Evolutionary conservation across 371 early-diverging fungal species (phyloP).

Genomic region (Mortierella sp.): DNA sequence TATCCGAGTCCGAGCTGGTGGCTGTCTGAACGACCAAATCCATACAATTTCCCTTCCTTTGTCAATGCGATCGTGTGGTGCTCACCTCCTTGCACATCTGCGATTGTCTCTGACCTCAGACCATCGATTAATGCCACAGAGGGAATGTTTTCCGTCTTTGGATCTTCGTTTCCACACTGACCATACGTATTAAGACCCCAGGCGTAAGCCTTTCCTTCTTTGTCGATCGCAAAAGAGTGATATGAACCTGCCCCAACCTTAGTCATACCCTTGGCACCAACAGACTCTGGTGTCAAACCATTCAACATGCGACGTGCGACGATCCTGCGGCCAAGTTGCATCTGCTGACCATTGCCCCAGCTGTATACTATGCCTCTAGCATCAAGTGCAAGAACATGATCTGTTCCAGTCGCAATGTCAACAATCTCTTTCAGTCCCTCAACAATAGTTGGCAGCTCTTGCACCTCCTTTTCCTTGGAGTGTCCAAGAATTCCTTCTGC

Average conservation of each 20-base stretch:
- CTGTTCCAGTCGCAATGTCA: conserved; percentile 89
- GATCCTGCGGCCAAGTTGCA: conserved; percentile 91
- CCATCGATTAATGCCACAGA: conserved; percentile 64
- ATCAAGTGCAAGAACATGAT: conserved; percentile 91
- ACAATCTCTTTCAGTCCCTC: conserved; percentile 64
- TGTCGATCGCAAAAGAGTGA: conserved; percentile 86
- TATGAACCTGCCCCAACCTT: conserved; percentile 87
- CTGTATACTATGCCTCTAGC: conserved; percentile 82
- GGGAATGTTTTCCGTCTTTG: conserved; percentile 59
- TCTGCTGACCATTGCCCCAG: conserved; percentile 97
- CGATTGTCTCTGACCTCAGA: conserved; percentile 57
- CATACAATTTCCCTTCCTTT: conserved; percentile 79
- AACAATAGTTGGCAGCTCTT: conserved; percentile 57
- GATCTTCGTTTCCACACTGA: conserved; percentile 84
- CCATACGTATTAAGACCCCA: conserved; percentile 98
- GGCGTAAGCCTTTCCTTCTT: conserved; percentile 76
- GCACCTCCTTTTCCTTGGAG: conserved; percentile 72
- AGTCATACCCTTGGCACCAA: conserved; percentile 70
- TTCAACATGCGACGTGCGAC: conserved; percentile 75
- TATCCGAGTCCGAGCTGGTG: conserved; percentile 93
- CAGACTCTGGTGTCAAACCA: conserved; percentile 70
- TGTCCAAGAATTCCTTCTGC: conserved; percentile 81
- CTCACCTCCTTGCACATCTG: conserved; percentile 86
- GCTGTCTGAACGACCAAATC: conserved; percentile 93
- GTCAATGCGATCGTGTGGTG: conserved; percentile 89